Conservation (phyloP, 495 filamentous ascomycete genomes). For the Tuber umbilicatum region DNA sequence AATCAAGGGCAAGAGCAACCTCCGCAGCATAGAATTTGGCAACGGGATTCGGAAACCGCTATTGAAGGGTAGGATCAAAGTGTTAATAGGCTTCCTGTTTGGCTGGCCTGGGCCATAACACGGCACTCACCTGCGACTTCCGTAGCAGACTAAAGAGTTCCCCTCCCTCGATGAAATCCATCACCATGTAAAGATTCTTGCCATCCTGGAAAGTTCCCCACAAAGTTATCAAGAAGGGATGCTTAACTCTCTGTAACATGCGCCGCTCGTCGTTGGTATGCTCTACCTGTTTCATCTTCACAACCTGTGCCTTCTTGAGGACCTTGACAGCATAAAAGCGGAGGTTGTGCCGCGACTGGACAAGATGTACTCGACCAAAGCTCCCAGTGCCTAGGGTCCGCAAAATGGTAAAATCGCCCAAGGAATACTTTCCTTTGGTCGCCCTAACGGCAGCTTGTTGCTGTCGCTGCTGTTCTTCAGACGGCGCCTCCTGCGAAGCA, state of each 20-base stretch:
- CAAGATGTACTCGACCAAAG: conserved; percentile 91
- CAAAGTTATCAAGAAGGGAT: conserved; percentile 92
- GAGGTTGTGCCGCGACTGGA: conserved; percentile 94
- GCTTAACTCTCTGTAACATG: conserved; percentile 91
- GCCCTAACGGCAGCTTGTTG: conserved; percentile 51
- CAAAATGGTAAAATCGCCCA: conserved; percentile 78
- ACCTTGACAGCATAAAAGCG: conserved; percentile 98
- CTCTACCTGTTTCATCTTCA: conserved; percentile 99
- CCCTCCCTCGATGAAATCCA: conserved; percentile 99
- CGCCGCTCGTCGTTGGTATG: conserved; percentile 95
- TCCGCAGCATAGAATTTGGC: conserved; percentile 99
- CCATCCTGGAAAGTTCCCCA: conserved; percentile 98
- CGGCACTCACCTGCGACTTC: conserved; percentile 78
- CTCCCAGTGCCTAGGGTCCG: conserved; percentile 92
- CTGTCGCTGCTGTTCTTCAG: conserved; percentile 34
- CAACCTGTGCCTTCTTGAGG: conserved; percentile 94
- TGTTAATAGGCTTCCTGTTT: neutral
- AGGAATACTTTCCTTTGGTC: conserved; percentile 97
- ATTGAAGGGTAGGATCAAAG: conserved; percentile 8
- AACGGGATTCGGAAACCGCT: conserved; percentile 98
- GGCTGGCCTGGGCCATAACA: conserved; percentile 8
- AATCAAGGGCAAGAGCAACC: conserved; percentile 90
- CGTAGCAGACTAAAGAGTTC: conserved; percentile 92
- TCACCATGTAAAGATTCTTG: conserved; percentile 97
- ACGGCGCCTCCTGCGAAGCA: conserved; percentile 33